Evolutionary conservation across 768 basidiomycete species (phyloP).

Genomic region (Ramaria rubella): DNA sequence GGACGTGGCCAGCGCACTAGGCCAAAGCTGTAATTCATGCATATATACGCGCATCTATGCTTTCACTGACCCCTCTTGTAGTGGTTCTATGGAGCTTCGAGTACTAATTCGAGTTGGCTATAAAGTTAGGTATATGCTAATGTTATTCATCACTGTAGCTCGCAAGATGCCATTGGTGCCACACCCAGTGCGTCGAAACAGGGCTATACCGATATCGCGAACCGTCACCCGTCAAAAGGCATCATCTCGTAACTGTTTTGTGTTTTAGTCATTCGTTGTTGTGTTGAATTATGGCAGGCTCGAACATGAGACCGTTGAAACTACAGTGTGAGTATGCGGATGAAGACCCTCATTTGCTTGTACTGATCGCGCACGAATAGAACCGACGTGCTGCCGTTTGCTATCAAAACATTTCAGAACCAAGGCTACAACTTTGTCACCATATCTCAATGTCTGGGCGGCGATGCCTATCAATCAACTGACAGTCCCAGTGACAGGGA

Average conservation of each 20-base stretch:
- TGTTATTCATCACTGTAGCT: not conserved
- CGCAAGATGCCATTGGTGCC: slow-evolving; percentile 12
- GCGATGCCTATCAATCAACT: not conserved
- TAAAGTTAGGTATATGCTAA: not conserved
- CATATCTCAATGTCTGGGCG: slow-evolving; percentile 21
- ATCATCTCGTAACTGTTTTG: slow-evolving; percentile 12
- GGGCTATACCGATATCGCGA: slow-evolving; percentile 13
- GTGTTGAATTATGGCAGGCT: not conserved
- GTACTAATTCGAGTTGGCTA: not conserved
- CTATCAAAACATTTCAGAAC: slow-evolving; percentile 15
- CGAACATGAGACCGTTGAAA: slow-evolving; percentile 20
- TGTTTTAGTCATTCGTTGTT: not conserved
- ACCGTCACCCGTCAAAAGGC: slow-evolving; percentile 13
- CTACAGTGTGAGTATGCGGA: slow-evolving; percentile 12
- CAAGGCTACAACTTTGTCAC: slow-evolving; percentile 22
- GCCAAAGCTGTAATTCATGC: not conserved
- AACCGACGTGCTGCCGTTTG: slow-evolving; percentile 19
- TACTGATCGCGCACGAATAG: not conserved
- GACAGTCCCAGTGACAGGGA: not conserved
- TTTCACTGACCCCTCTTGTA: not conserved
- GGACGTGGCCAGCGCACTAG: not conserved
- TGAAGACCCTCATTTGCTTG: not conserved
- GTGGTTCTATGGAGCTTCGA: slow-evolving; percentile 20
- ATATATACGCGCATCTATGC: not conserved
- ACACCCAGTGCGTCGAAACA: slow-evolving; percentile 7